Base-by-base conservation (phyloP, 2,329 filamentous ascomycete species). In the Paracamarosporium sp. region DNA sequence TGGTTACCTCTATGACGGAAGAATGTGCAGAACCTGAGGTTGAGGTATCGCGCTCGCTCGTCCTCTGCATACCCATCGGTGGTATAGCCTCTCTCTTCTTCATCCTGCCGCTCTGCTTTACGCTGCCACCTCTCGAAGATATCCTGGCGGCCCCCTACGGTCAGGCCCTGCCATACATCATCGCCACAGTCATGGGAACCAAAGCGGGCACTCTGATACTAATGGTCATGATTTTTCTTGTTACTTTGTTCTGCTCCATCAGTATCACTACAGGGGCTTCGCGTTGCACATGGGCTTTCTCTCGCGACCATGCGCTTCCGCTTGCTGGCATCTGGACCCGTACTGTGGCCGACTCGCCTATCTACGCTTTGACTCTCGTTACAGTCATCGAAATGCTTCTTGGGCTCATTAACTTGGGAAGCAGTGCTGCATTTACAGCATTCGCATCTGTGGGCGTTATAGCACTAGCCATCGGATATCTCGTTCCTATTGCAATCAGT, bases 371-470 rank as follows among this genome's bases (percentile, higher is more conserved):
- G 7, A 64, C 74, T 12, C 73, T 83, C 4, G 63, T 80, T 5
- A 83, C 80, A 0, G 60, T 81, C 1, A 74, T 81, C 5, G 78
- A 83, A 46, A 79, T 83, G 78, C 73, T 83, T 2, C 76, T 83
- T 1, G 80, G 80, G 0, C 67, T 83, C 15, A 82, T 83, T 65
- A 82, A 83, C 50, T 71, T 84, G 1, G 81, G 81, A 5, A 80
- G 75, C 50, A 74, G 76, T 1, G 78, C 75, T 41, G 81, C 82
- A 2, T 83, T 83, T 63, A 81, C 77, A 0, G 81, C 81, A 1
- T 83, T 83, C 54, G 78, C 80, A 11, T 83, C 80, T 1, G 83
- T 86, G 2, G 84, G 84, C 3, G 84, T 86, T 17, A 84, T 86
- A 52, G 83, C 80, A 0, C 74, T 87, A 25, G 83, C 85, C 0